Evolutionary conservation across 2,329 filamentous ascomycete genomes (phyloP), one percentile per base, ranked within the genome.

Genomic region (Aspergillus unguis): DNA sequence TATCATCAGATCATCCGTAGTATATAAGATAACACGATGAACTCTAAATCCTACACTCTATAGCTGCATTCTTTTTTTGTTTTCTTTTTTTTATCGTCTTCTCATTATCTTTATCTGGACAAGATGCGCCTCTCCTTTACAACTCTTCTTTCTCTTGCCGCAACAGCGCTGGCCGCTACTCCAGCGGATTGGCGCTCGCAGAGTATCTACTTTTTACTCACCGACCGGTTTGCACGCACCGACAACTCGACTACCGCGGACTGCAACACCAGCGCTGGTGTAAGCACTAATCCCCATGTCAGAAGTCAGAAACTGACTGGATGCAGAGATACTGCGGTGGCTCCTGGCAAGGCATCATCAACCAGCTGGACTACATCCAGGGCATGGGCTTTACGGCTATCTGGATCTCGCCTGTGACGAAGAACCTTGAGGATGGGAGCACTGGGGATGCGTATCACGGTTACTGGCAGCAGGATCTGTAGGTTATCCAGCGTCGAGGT

Each of bases 401-500:
- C 45, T 78, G 75, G 76, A 78, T 78, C 42, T 75, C 74, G 0
- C 75, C 75, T 0, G 68, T 77, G 6, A 75, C 73, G 6, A 62
- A 63, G 40, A 69, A 77, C 29, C 56, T 76, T 2, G 48, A 65
- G 5, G 53, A 66, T 11, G 71, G 71, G 56, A 62, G 68, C 29
- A 69, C 73, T 46, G 72, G 72, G 23, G 66, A 68, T 10, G 68
- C 74, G 23, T 80, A 78, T 53, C 76, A 79, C 60, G 77, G 77
- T 10, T 80, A 78, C 61, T 79, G 75, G 73, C 76, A 77, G 31
- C 73, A 79, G 58, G 69, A 80, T 50, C 68, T 79, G 69, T 71
- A 52, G 47, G 62, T 50, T 23, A 1, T 26, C 17, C 31, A 10
- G 9, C 17, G 8, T 28, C 8, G 25, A 9, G 5, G 8, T 10